Base-by-base conservation (phyloP, 139 green algal species). In the Chlamydomonas schloesseri region DNA sequence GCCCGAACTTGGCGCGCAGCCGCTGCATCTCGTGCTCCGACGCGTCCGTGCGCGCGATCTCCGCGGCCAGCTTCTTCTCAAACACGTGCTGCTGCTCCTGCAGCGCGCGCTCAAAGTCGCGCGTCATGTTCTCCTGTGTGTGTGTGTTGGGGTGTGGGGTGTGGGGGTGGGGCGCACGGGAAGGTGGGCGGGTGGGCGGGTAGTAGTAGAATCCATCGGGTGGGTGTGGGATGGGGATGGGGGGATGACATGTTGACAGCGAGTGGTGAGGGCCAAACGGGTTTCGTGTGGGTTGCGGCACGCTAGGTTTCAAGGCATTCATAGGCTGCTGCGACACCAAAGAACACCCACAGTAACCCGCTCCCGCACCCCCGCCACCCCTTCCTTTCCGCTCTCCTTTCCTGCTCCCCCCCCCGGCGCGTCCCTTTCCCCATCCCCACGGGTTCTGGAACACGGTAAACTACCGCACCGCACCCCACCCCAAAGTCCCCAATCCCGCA, bases 11-110 rank as follows among this genome's bases (percentile, higher is more conserved):
- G 77, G 70, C 77, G 26, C 82, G 71, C n/a, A 89, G 70, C 33
- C 77, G 76, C 58, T 55, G 47, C 81, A 87, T 78, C 73, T 88
- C 81, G 14, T 24, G 50, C 73, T 90, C 87, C 1, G 87, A 81
- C 11, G 70, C 68, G 46, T 90, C 86, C 1, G 87, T 90, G 46
- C 87, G 87, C 21, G 67, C 73, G n/a, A 90, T 90, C 65, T 90
- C 87, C 3, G 65, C 42, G 15, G 87, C 80, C 13, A 88, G 37
- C 78, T 84, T 84, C 62, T 73, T 84, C 31, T 86, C 80, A 42
- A 86, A 86, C 80, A 77, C 31, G 67, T 76, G 68, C 62, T 86
- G 80, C 80, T 86, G 80, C 80, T 86, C 80, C 3, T 53, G 47
- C n/a, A 86, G 80, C n/a, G 80, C 80, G 11, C 80, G 67, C 50